A percentile compares a stretch with the other conserved stretches of the same genome.
phyloP scores from a whole-genome alignment of 2,329 filamentous ascomycete genomes.

The Clarireedia hainanense region DNA sequence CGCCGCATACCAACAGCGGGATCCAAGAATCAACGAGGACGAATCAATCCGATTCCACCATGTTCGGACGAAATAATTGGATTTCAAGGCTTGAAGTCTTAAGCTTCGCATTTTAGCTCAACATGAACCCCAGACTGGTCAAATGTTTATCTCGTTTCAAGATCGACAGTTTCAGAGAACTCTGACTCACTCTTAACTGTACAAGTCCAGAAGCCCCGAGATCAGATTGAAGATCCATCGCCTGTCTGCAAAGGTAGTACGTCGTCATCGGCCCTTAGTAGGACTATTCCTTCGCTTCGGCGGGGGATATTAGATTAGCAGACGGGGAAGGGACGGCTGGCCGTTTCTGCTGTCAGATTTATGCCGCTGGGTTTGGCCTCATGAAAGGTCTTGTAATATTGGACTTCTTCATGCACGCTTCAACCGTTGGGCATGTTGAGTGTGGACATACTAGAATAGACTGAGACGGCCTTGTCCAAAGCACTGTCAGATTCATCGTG shows the following conservation, averaged over 20 bases:
- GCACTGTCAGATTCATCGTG: no score
- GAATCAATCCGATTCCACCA: neutral
- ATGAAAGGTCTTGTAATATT: neutral
- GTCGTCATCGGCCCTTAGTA: neutral
- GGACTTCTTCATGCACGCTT: neutral
- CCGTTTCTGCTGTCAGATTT: neutral
- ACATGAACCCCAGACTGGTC: constrained; percentile 16
- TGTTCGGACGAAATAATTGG: neutral
- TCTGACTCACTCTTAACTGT: constrained; percentile 24
- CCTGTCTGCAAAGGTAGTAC: neutral
- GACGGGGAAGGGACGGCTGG: neutral
- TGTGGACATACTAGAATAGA: no score
- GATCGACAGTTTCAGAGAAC: constrained; percentile 23
- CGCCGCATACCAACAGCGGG: constrained; percentile 19
- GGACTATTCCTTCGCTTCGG: neutral
- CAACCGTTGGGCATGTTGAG: no score
- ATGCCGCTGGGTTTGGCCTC: constrained; percentile 1
- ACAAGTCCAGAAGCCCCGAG: neutral
- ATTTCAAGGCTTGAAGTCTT: neutral
- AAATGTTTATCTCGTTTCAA: constrained; percentile 21
- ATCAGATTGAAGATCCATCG: neutral
- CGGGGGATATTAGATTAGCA: neutral
- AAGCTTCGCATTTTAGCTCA: neutral
- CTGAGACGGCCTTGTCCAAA: no score
- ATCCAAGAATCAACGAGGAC: constrained; percentile 8